Conservation (phyloP, 2,329 filamentous ascomycete genomes). For the Pestalotiopsis sp. region DNA sequence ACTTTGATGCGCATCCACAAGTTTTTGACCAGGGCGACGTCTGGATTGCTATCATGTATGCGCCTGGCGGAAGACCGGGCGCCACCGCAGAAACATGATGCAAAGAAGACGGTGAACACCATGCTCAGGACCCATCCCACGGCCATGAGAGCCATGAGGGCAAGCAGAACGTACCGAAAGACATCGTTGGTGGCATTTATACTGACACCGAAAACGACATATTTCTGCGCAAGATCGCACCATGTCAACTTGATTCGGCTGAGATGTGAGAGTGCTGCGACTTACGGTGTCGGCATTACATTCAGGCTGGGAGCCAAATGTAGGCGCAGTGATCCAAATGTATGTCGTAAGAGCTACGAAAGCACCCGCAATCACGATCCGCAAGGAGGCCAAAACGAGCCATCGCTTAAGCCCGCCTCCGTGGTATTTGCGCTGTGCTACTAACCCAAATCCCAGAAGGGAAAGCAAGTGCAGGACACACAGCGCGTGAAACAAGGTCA, state of each 20-base stretch:
- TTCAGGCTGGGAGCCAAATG: constrained; percentile 18
- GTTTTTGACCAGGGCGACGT: constrained; percentile 1
- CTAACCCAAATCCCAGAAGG: constrained; percentile 18
- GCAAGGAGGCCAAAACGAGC: constrained; percentile 2
- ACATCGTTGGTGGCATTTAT: constrained; percentile 9
- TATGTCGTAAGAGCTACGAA: constrained; percentile 19
- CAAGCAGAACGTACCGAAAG: constrained; percentile 9
- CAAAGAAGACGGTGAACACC: constrained; percentile 5
- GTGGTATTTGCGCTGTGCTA: constrained; percentile 14
- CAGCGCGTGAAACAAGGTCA: constrained; percentile 19
- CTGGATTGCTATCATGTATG: neutral
- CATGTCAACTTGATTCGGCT: neutral
- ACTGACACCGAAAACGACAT: constrained; percentile 19
- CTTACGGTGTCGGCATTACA: constrained; percentile 18
- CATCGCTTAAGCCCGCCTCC: constrained; percentile 4
- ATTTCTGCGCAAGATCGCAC: neutral
- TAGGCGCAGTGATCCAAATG: constrained; percentile 17
- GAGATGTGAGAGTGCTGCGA: neutral
- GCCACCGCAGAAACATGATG: constrained; percentile 1
- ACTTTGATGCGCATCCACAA: neutral
- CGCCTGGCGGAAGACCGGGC: neutral
- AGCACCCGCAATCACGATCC: constrained; percentile 9
- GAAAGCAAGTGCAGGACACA: constrained; percentile 18
- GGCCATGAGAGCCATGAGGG: constrained; percentile 7
- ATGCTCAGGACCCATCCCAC: constrained; percentile 6